phyloP scores from a whole-genome alignment of 768 basidiomycete genomes.

The Ephemerocybe angulata region DNA sequence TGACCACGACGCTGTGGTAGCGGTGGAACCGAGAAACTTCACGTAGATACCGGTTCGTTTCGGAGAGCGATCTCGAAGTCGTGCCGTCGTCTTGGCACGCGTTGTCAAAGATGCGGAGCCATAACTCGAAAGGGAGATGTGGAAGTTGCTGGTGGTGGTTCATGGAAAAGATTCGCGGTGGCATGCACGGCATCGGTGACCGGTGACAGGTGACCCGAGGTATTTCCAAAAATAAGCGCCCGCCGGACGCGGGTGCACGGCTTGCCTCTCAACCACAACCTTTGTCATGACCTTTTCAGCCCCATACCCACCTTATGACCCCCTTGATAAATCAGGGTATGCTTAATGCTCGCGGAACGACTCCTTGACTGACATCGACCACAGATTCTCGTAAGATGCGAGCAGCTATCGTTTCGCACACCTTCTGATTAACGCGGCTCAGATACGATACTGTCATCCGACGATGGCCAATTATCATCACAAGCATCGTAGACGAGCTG shows the following conservation, averaged over 20 bases:
- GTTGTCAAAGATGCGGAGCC: neutral
- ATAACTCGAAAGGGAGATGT: neutral
- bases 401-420: neutral
- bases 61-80: neutral
- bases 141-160: no score
- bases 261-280: neutral
- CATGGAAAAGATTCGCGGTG: no score
- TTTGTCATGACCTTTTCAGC: conserved; percentile 25
- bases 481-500: conserved; percentile 72
- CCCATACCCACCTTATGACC: conserved; percentile 70
- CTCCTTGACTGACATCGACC: neutral
- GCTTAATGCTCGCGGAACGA: conserved; percentile 13
- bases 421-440: neutral
- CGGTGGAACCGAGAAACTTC: neutral
- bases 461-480: conserved; percentile 84
- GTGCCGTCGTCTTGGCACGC: neutral
- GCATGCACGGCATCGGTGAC: no score
- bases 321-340: conserved; percentile 63
- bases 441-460: conserved; percentile 78
- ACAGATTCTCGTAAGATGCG: conserved; percentile 57
- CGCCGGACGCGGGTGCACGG: neutral
- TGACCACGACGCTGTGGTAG: neutral
- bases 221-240: neutral
- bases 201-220: no score
- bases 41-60: neutral